Evolutionary conservation across 2,329 filamentous ascomycete species (phyloP).

Genomic region (Rhynchosporium graminicola): DNA sequence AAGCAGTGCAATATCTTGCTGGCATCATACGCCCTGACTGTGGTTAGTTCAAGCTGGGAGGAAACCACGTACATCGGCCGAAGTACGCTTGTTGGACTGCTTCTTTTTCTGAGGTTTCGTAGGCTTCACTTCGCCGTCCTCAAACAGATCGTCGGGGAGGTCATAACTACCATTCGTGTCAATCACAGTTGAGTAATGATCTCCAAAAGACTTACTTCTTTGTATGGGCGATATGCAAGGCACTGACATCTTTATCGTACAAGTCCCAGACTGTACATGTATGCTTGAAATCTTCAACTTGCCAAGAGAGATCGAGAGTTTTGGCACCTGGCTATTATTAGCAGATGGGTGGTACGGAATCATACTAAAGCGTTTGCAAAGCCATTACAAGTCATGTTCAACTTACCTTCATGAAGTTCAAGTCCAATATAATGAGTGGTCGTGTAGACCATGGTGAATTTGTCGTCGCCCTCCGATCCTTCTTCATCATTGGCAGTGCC

Average conservation of each 20-base stretch:
- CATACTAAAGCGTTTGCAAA: conserved; percentile 6
- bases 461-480: conserved; percentile 40
- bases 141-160: conserved; percentile 88
- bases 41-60: conserved; percentile 21
- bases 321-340: conserved; percentile 57
- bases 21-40: conserved; percentile 17
- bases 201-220: conserved; percentile 66
- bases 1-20: conserved; percentile 11
- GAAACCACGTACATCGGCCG: conserved; percentile 38
- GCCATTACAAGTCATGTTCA: not conserved
- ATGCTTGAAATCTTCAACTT: conserved; percentile 85
- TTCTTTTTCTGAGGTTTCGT: conserved; percentile 38
- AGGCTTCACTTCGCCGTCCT: conserved; percentile 73
- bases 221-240: conserved; percentile 71
- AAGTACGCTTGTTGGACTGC: conserved; percentile 36
- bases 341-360: conserved; percentile 35
- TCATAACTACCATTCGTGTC: conserved; percentile 62
- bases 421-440: conserved; percentile 94
- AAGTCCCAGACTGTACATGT: conserved; percentile 75
- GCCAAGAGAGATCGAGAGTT: conserved; percentile 74
- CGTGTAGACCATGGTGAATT: conserved; percentile 64
- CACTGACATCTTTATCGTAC: conserved; percentile 74
- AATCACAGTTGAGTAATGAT: conserved; percentile 26
- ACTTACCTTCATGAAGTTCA: conserved; percentile 71
- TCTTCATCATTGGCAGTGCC: conserved; percentile 44